These are phyloP conservation scores for Chaetomium fimeti DNA, from an alignment of 495 filamentous ascomycete species.

Conservation along the genomic window DNA sequence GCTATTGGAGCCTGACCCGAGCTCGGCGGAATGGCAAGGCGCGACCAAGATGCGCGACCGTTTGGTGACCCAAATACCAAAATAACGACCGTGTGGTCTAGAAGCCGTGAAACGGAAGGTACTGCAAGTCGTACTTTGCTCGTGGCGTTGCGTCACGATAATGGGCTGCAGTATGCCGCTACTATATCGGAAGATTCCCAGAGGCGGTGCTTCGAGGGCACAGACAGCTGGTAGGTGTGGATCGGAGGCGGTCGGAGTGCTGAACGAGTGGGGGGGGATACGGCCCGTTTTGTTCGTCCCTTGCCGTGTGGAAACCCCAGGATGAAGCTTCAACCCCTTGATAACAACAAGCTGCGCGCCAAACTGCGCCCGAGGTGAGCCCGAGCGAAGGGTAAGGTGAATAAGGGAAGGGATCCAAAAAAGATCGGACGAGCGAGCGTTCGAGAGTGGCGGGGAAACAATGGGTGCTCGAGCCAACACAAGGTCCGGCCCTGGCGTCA, in stretches of 20 bases:
- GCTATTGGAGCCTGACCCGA: conserved; percentile 5
- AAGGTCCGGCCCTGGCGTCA: conserved; percentile 22
- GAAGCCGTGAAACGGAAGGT: background rate
- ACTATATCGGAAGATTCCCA: background rate
- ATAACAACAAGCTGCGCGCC: background rate
- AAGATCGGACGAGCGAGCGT: conserved; percentile 2
- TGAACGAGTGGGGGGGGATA: conserved; percentile 9
- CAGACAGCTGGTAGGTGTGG: background rate
- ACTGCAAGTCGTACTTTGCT: background rate
- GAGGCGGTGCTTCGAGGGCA: conserved; percentile 2
- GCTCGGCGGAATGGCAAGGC: background rate
- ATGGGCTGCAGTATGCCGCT: conserved; percentile 14
- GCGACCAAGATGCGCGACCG: background rate
- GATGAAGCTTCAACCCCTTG: background rate
- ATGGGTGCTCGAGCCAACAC: conserved; percentile 16
- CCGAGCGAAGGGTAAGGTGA: conserved; percentile 16
- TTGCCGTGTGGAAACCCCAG: background rate
- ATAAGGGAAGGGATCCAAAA: background rate
- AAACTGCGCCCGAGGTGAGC: conserved; percentile 7
- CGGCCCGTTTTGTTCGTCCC: background rate
- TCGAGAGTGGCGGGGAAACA: conserved; percentile 14
- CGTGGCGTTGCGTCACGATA: conserved; percentile 10
- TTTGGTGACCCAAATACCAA: background rate
- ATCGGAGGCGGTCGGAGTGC: conserved; percentile 2
- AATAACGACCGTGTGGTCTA: background rate